Base-by-base conservation (phyloP, 2,329 filamentous ascomycete species). In the Hymenotorrendiella dingleyae region DNA sequence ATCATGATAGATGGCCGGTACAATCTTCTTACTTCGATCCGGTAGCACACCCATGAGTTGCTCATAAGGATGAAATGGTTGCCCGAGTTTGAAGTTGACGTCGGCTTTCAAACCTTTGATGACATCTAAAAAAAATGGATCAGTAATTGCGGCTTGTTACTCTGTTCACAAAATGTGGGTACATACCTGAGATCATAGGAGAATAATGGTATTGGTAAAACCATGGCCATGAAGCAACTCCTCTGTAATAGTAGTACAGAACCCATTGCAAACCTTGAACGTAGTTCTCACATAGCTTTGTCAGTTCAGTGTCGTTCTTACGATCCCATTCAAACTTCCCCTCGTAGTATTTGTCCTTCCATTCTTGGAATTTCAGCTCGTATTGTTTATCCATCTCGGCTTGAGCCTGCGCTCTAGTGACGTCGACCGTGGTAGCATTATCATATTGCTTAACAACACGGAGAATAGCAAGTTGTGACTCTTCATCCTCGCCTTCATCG, bases 211-310 rank as follows among this genome's bases (percentile, higher is more conserved):
- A 98, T 47, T 75, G 74, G 65, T 96, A 98, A 67, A 86, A 98
- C 93, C 93, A 98, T 11, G 93, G 89, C 93, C 93, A 98, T 10
- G 91, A 97, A 12, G 88, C 93, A 47, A 98, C 93, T 49, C 93
- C 93, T 41, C 84, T 83, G 67, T 98, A 98, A 67, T 98, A 98
- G 70, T 98, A 98, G 65, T 84, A 96, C 37, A 98, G 71, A 32
- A 98, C 93, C 94, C 93, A 98, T 63, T 98, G 93, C 47, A 98
- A 69, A 48, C 93, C 93, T 66, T 98, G 87, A 6, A 98, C 89
- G 58, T 98, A 98, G 66, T 97, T 98, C 65, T 97, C 89, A 20
- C 87, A 84, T 47, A 98, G 72, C 51, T 84, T 82, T 41, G 73
- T 82, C 60, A 97, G 73, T 63, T 94, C 88, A 29, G 80, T 80